Evolutionary conservation across 2,329 filamentous ascomycete genomes (phyloP).

Genomic region (Cladosporium halotolerans): DNA sequence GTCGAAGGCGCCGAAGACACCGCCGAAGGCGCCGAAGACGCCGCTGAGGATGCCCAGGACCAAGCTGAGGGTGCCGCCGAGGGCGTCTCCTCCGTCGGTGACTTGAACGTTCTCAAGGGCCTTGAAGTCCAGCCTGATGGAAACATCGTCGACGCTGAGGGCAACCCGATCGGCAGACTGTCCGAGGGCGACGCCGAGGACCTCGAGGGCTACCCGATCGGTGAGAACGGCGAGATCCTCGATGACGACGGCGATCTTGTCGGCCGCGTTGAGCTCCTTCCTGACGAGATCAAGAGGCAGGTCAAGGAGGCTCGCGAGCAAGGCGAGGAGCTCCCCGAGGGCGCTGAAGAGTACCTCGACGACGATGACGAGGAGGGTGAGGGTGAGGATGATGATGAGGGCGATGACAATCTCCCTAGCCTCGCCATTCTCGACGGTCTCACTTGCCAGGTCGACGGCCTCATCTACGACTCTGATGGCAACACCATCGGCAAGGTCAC

Average conservation of each 20-base stretch:
- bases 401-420: conserved; percentile 35
- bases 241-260: conserved; percentile 51
- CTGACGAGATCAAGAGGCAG: conserved; percentile 40
- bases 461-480: conserved; percentile 46
- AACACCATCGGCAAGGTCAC: conserved; percentile 44
- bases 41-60: conserved; percentile 15
- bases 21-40: conserved; percentile 22
- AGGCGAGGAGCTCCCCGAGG: conserved; percentile 31
- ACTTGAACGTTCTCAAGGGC: conserved; percentile 44
- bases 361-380: conserved; percentile 30
- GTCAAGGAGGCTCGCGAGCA: conserved; percentile 33
- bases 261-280: conserved; percentile 46
- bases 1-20: conserved; percentile 26
- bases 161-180: conserved; percentile 44
- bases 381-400: conserved; percentile 23
- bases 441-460: conserved; percentile 40
- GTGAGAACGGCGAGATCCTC: conserved; percentile 50
- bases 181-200: conserved; percentile 49
- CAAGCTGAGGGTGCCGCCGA: conserved; percentile 25
- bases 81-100: conserved; percentile 30
- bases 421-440: conserved; percentile 43
- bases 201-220: conserved; percentile 46
- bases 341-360: conserved; percentile 29
- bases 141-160: conserved; percentile 45
- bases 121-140: conserved; percentile 51